A percentile compares a stretch with the other conserved stretches of the same genome.
Conservation (phyloP, 1,284 basidiomycete genomes). For the Volvariella surrecta region DNA sequence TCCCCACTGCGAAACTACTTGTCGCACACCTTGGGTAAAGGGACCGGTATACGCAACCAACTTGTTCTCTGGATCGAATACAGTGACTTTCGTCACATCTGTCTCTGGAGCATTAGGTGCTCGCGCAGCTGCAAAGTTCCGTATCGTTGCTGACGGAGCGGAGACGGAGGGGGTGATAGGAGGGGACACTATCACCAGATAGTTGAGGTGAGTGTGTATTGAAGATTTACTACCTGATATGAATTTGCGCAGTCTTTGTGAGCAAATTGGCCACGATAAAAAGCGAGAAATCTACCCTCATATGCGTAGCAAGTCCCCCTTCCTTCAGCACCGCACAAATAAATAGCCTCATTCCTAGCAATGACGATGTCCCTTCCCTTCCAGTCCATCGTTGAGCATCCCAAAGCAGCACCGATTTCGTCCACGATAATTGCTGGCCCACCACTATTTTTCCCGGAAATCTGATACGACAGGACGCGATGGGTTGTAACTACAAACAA, state of each 20-base stretch:
- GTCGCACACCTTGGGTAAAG: slow-evolving; percentile 73
- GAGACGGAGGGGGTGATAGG: slow-evolving; percentile 64
- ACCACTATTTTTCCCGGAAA: slow-evolving; percentile 70
- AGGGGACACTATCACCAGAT: slow-evolving; percentile 85
- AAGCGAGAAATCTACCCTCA: slow-evolving; percentile 50
- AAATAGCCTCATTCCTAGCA: slow-evolving; percentile 89
- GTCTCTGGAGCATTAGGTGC: slow-evolving; percentile 32
- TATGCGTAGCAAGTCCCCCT: slow-evolving; percentile 85
- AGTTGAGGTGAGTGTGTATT: slow-evolving; percentile 68
- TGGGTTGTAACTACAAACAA: slow-evolving; percentile 88
- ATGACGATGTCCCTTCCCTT: slow-evolving; percentile 69
- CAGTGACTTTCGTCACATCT: slow-evolving; percentile 80
- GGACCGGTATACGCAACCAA: slow-evolving; percentile 78
- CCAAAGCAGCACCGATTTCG: slow-evolving; percentile 78
- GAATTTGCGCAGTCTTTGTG: neutral
- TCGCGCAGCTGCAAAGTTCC: slow-evolving; percentile 54
- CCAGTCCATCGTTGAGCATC: slow-evolving; percentile 80
- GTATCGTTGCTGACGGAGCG: slow-evolving; percentile 65
- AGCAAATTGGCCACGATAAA: neutral
- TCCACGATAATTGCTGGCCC: slow-evolving; percentile 66
- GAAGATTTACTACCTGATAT: slow-evolving; percentile 56
- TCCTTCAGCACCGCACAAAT: slow-evolving; percentile 79
- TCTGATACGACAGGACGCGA: slow-evolving; percentile 71
- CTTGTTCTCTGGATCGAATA: slow-evolving; percentile 93
- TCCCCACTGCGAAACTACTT: slow-evolving; percentile 75